phyloP scores from a whole-genome alignment of 805 yeast genomes.

The Limtongia smithiae region DNA sequence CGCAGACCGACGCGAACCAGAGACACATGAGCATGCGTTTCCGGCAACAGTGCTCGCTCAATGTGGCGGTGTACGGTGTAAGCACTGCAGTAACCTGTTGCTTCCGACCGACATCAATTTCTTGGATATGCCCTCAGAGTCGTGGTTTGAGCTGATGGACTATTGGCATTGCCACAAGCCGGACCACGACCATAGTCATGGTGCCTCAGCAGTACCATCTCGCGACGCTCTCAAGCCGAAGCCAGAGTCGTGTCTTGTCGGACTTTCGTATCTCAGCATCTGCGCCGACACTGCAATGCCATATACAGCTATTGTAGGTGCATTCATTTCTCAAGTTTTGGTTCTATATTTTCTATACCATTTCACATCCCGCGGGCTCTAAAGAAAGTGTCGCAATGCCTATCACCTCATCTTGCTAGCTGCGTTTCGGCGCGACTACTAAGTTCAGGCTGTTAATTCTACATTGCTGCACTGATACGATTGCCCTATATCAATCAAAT shows the following conservation, averaged over 20 bases:
- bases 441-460: too few relatives aligned
- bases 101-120: slow-evolving; percentile 26
- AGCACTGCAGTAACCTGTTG: slow-evolving; percentile 5
- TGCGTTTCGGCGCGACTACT: too few relatives aligned
- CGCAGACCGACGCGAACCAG: slow-evolving; percentile 8
- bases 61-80: slow-evolving; percentile 8
- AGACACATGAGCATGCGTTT: slow-evolving; percentile 1
- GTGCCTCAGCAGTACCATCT: neutral
- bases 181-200: slow-evolving; percentile 12
- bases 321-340: neutral
- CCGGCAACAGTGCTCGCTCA: slow-evolving; percentile 10
- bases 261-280: slow-evolving; percentile 3
- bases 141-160: slow-evolving; percentile 94
- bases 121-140: slow-evolving; percentile 78
- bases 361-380: slow-evolving; percentile 6
- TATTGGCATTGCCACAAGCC: slow-evolving; percentile 91
- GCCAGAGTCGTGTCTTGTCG: slow-evolving; percentile 11
- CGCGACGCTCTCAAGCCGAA: slow-evolving; percentile 16
- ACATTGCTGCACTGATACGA: too few relatives aligned
- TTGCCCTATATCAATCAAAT: slow-evolving; percentile 32
- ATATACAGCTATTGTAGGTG: neutral
- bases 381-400: slow-evolving; percentile 22
- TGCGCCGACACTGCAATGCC: neutral
- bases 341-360: neutral
- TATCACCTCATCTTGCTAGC: slow-evolving; percentile 7